Evolutionary conservation across 345 rosid genomes (phyloP), one percentile per base, ranked within the genome.

Genomic region (Citrus reticulata): DNA sequence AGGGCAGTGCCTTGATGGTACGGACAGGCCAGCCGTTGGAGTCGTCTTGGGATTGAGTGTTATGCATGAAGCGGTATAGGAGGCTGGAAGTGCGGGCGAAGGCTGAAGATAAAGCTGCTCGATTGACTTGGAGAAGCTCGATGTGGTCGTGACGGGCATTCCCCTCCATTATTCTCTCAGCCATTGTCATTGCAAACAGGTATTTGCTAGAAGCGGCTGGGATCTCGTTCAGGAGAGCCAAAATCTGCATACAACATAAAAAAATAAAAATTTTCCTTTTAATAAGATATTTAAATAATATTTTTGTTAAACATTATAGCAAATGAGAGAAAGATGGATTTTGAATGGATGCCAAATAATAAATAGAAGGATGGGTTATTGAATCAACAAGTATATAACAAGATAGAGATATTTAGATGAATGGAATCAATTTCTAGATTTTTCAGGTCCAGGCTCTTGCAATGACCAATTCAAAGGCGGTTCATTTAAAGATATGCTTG

Each of bases 101-200:
- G 10, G 95, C 86, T 1, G 87, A 84, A 30, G 94, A 84, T 0
- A 94, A 87, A 57, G 94, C 92, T 8, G 25, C 68, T 17, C 91
- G 84, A 58, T 92, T 94, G 63, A 94, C 90, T 11, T 87, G 76
- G 29, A 87, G 76, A 29, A 94, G 90, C 19, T 89, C 90, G 30
- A n/a, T 25, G 61, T 88, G 81, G 68, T 85, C 82, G 51, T 86
- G 81, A 13, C 81, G 72, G 63, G 89, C 86, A 64, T 94, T 92
- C 4, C 90, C 98, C 59, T 91, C 94, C 93, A 94, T 84, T 76
- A 91, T 90, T 80, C 87, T 89, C 77, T 91, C 95, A 0, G 93
- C 95, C 98, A 92, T 88, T 68, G 89, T 82, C 92, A 90, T 81
- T 71, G 91, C 83, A 66, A 89, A 91, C 60, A 89, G 97, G 88